Evolutionary conservation across 495 filamentous ascomycete genomes (phyloP), one percentile per base, ranked within the genome.

Genomic region (Xylaria bambusicola): DNA sequence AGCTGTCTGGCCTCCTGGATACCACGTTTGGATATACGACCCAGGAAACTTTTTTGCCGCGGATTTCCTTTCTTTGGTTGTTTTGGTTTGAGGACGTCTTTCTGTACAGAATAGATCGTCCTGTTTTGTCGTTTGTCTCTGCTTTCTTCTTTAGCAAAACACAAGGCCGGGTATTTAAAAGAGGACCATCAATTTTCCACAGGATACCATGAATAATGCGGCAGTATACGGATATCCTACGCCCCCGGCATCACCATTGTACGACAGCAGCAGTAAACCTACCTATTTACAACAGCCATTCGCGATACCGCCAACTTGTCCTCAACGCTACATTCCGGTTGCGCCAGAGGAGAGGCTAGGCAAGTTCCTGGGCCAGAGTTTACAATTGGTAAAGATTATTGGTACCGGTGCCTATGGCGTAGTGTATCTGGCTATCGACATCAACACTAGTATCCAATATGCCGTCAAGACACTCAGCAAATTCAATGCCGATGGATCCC

Each of bases 391-490:
- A 50, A 80, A 85, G 59, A 90, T 98, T 68, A 83, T 98, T 58
- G 94, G 94, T 51, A 88, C 94, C 46, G 94, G 94, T 56, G 94
- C 94, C 56, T 98, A 98, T 76, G 94, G 94, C 44, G 92, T 97
- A 24, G 95, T 98, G 13, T 97, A 98, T 77, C 89, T 88, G 35
- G 94, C 94, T 64, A 78, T 93, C 75, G 93, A 98, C 77, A 85
- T 92, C 52, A 86, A 88, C 65, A 93, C 89, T 58, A 82, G 88
- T 66, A 82, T 85, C 33, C 85, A 83, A 57, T 99, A 95, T 78
- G 95, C 94, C 53, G 93, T 99, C 70, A 99, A 99, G 78, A 92
- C 92, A 36, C 82, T 99, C 72, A 93, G 91, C 85, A 98, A 97
- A 76, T 80, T 79, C 71, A 83, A 83, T 71, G 64, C 78, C 57